Evolutionary conservation across 2,329 filamentous ascomycete genomes (phyloP), one percentile per base, ranked within the genome.

Genomic region (Colletotrichum costaricense): DNA sequence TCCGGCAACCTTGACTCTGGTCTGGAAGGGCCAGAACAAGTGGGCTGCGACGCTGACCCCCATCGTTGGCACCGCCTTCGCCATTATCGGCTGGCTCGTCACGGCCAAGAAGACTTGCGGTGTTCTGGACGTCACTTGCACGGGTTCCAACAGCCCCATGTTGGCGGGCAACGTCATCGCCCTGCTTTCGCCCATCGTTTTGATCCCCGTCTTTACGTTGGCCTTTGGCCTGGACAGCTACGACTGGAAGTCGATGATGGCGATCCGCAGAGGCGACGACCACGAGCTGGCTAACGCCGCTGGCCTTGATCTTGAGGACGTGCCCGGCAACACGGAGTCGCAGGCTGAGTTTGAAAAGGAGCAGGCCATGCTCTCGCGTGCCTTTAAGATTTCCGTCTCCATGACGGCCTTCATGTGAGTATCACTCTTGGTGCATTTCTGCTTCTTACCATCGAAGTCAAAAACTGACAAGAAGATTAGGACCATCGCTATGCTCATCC

Each of bases 71-170:
- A 87, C 94, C 1, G 83, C 84, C 38, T 91, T 90, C 75, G 90
- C 92, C 7, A 84, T 95, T 16, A 90, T 92, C 67, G 92, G 92
- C 22, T 95, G 93, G 93, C 88, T 95, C 4, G 93, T 95, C 3
- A 94, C 93, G 0, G 89, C 93, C 1, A 91, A 92, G 79, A 91
- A 89, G 77, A 82, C 94, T 78, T 93, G 91, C 77, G 93, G 93
- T 24, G 83, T 84, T 2, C 88, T 98, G 30, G 90, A 88, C 57
- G 93, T 98, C 54, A 87, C 84, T 0, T 94, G 93, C 76, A 96
- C 94, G 0, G 95, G 95, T 2, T 89, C 91, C 28, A 97, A 97
- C 83, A 90, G 94, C 75, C 94, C 95, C 14, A 97, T 97, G 94
- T 85, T 97, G 26, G 95, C 93, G 1, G 95, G 95, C 38, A 97